Evolutionary conservation across 192 early-diverging fungal species (phyloP).

Genomic region (Coemansia sp.): DNA sequence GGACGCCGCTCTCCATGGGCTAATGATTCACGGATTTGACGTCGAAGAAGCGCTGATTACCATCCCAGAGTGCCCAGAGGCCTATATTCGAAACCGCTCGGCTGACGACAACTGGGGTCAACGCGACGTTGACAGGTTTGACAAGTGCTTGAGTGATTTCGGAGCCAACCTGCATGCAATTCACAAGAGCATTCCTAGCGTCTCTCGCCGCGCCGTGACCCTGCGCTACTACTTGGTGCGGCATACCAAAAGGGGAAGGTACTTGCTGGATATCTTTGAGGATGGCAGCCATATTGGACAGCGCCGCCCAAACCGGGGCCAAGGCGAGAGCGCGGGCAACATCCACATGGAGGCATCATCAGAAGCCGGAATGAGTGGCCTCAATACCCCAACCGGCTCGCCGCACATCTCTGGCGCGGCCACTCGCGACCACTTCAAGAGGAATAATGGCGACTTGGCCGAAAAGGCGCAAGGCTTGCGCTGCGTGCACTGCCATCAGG

Average conservation of each 20-base stretch:
- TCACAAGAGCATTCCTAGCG: slow-evolving; percentile 54
- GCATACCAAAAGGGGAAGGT: slow-evolving; percentile 59
- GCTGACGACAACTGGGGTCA: slow-evolving; percentile 58
- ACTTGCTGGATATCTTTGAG: slow-evolving; percentile 61
- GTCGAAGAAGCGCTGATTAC: slow-evolving; percentile 58
- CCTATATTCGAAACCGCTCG: slow-evolving; percentile 53
- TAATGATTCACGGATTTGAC: slow-evolving; percentile 57
- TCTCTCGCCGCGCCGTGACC: slow-evolving; percentile 54
- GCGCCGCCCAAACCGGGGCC: slow-evolving; percentile 39
- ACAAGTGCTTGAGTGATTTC: slow-evolving; percentile 59
- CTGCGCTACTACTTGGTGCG: slow-evolving; percentile 63
- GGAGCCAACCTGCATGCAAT: slow-evolving; percentile 65
- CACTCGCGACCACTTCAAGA: slow-evolving; percentile 15
- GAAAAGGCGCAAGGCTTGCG: slow-evolving; percentile 2
- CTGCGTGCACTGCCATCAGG: slow-evolving; percentile 42
- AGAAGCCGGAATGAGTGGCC: slow-evolving; percentile 28
- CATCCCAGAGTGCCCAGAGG: slow-evolving; percentile 47
- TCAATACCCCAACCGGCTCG: slow-evolving; percentile 36
- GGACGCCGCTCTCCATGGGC: slow-evolving; percentile 60
- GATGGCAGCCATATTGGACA: slow-evolving; percentile 52
- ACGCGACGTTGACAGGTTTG: slow-evolving; percentile 57
- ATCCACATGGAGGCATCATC: slow-evolving; percentile 34
- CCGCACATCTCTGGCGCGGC: slow-evolving; percentile 16
- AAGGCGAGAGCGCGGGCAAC: slow-evolving; percentile 39
- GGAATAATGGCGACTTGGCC: neutral